Evolutionary conservation across 1,284 basidiomycete species (phyloP).

Genomic region (Anthracocystis setariae): DNA sequence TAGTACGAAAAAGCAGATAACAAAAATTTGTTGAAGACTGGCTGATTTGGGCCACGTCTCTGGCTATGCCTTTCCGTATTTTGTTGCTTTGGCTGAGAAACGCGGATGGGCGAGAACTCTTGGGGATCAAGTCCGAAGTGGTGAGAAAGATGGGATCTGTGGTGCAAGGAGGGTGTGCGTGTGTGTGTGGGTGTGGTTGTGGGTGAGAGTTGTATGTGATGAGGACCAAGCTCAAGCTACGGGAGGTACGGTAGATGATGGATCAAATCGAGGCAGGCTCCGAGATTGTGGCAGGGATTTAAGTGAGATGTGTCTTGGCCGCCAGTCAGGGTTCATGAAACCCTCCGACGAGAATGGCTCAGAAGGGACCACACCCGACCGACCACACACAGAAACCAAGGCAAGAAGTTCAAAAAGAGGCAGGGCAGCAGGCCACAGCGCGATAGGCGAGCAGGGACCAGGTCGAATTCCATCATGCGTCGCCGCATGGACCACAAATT

Average conservation of each 20-base stretch:
- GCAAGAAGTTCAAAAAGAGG: too few species aligned
- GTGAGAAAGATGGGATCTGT: too few species aligned
- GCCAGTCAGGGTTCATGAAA: slow-evolving; percentile 16
- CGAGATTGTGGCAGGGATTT: neutral
- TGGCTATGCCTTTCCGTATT: too few species aligned
- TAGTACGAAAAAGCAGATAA: neutral
- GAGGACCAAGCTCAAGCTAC: too few species aligned
- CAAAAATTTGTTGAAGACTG: neutral
- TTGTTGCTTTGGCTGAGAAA: too few species aligned
- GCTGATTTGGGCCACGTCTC: too few species aligned
- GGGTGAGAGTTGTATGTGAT: too few species aligned
- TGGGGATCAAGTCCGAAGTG: too few species aligned
- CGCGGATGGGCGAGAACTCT: too few species aligned
- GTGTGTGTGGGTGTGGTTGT: too few species aligned
- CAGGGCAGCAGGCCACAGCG: too few species aligned
- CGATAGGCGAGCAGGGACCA: neutral
- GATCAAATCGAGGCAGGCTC: neutral
- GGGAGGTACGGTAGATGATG: neutral
- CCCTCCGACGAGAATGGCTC: neutral
- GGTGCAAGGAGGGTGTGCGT: too few species aligned
- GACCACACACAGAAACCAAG: neutral
- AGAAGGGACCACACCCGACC: neutral
- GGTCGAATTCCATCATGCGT: neutral
- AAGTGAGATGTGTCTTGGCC: neutral
- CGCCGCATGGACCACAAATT: neutral